Evolutionary conservation across 2,329 filamentous ascomycete species (phyloP).

Genomic region (Xylariaceae sp.): DNA sequence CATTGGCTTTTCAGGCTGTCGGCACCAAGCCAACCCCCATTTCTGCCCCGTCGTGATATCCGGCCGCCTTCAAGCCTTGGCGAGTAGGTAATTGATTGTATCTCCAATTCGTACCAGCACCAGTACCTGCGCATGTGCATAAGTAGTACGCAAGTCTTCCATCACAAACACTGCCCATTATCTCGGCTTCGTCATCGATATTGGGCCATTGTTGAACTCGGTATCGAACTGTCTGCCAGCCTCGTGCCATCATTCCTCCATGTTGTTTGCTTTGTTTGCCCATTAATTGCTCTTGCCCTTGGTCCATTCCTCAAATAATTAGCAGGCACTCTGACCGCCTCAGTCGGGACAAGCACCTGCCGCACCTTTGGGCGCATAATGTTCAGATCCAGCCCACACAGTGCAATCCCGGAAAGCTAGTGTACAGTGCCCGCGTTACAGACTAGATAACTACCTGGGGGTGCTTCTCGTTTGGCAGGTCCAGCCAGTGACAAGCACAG

Average conservation of each 20-base stretch:
- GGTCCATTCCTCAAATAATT: background rate
- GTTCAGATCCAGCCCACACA: background rate
- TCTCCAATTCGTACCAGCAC: background rate
- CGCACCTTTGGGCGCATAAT: background rate
- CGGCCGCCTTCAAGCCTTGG: no score
- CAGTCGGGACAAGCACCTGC: background rate
- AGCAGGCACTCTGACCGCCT: conserved; percentile 9
- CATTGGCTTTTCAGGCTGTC: no score
- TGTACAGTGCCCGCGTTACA: no score
- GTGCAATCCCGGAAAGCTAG: background rate
- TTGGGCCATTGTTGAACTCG: background rate
- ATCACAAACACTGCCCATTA: conserved; percentile 6
- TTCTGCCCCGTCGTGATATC: no score
- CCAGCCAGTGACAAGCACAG: background rate
- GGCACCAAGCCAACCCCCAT: no score
- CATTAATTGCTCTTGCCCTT: background rate
- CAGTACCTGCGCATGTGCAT: no score
- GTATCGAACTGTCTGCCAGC: background rate
- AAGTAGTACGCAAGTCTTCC: conserved; percentile 12
- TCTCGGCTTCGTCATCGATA: background rate
- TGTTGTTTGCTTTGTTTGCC: background rate
- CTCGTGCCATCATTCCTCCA: background rate
- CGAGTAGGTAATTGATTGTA: background rate
- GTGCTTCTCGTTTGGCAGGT: background rate
- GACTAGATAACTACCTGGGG: no score